Base-by-base conservation (phyloP, 2,329 filamentous ascomycete genomes). In the Aspergillus caelatus region DNA sequence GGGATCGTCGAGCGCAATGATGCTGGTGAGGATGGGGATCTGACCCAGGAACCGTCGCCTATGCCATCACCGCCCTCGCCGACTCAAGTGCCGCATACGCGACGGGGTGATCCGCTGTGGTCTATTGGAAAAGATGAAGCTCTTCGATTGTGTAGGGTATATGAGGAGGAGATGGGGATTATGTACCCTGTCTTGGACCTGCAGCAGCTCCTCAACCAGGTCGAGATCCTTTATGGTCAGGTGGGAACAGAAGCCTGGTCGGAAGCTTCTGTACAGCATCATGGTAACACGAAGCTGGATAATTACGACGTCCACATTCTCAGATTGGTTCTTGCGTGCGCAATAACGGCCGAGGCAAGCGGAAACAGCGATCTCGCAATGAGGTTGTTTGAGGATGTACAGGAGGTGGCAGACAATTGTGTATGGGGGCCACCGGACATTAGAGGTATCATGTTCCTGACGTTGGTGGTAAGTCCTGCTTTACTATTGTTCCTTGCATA, bases 141-240 rank as follows among this genome's bases (percentile, higher is more conserved):
- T 69, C 75, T 93, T n/a, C 86, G 92, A 1, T 79, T 97, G 9
- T 92, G 91, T 67, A 83, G 85, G 10, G 82, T 96, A 0, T 94
- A 94, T 72, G 91, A 96, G 67, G 93, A 97, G 70, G 93, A 97
- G 74, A 89, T 95, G 76, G 92, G 92, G 36, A 86, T 94, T 70
- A 95, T 96, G 92, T 96, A 96, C 74, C 93, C 93, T 0, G 87
- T 96, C 3, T 74, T 96, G 55, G 86, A 91, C 65, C 88, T 95
- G 32, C 85, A 90, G 64, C 67, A 84, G 61, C 81, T 95, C 36
- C 86, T 92, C 52, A 80, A 82, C 6, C 91, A 96, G 74, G 89
- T 90, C 1, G 86, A 86, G 9, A 72, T 60, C 79, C 82, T 67
- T 80, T 95, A 65, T 85, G 91, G 57, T 78, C 58, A 62, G 10